Base-by-base conservation (phyloP, 2,329 filamentous ascomycete genomes). In the Teratosphaeria epicoccoides region DNA sequence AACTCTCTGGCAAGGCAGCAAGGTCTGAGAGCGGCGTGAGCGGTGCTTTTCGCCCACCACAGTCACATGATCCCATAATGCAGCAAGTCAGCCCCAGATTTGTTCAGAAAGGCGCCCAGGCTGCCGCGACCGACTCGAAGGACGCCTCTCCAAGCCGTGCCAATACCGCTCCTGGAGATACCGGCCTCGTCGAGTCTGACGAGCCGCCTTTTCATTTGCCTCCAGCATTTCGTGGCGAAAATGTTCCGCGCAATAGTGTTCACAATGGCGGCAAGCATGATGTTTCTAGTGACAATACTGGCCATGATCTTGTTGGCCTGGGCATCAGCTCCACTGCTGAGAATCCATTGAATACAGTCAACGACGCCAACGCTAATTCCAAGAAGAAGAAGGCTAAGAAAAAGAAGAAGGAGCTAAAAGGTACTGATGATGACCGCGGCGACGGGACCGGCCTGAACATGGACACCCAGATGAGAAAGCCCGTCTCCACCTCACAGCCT, bases 321-420 rank as follows among this genome's bases (percentile, higher is more conserved):
- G 52, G 56, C 24, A 57, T 57, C 40, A 46, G 46, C 7, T 24
- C 47, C 46, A 46, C 17, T 48, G 29, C 24, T 44, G 49, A 22
- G 9, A 9, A 14, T n/a, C n/a, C 12, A 17, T 24, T n/a, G 40
- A 24, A 4, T 46, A 14, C 10, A 37, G 26, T 24, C 26, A 49
- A 49, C 33, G 37, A 46, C 17, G 40, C 48, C 11, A 54, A 56
- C 51, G 2, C 40, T 12, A 59, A 59, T 52, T 50, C 50, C 40
- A 59, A 56, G 50, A 58, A 58, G 52, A 57, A 57, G 48, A 56
- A 60, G 53, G 33, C 47, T 10, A 63, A 59, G 48, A 52, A 49
- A 23, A 57, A 54, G 43, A 56, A 55, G 52, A 24, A 49, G 25
- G 50, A 52, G 20, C 47, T 43, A 24, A 47, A 49, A 24, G 43